Base-by-base conservation (phyloP, 2,329 filamentous ascomycete species). In the Colletotrichum magnum region DNA sequence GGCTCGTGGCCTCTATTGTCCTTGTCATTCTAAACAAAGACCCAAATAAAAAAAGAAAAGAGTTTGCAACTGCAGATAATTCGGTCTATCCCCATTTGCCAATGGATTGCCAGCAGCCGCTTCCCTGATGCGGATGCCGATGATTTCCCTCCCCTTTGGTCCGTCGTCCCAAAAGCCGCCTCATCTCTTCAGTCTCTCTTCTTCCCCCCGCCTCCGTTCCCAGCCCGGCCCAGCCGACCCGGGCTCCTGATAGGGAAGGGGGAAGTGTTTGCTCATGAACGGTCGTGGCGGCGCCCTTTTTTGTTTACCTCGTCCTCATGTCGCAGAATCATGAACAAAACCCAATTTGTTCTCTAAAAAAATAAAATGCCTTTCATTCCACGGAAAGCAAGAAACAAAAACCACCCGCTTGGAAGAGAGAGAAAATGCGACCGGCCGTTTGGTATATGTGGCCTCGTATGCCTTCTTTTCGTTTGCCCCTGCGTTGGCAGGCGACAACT, bases 401-500 rank as follows among this genome's bases (percentile, higher is more conserved):
- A 47, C 59, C 39, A 43, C 59, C 59, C 59, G 50, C 59, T 62
- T 61, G 26, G 45, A 48, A 32, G 32, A 59, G 57, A 59, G 48
- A 61, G 57, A 26, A 6, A 47, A 62, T 62, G 24, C 59, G 28
- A n/a, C 56, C 24, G 21, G 56, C 56, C 43, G n/a, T 18, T 58
- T 24, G 52, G n/a, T 28, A 39, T n/a, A 18, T 53, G 32, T 36
- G 32, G 32, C 50, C 32, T 61, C 50, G 50, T 52, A 28, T 52
- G 10, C 21, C 21, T 50, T 21, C 47, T 36, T 36, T 36, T 36
- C 32, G 32, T 36, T 36, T 36, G 32, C 7, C 32, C 7, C 32
- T 36, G 32, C 32, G 32, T 36, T 36, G 7, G 32, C 32, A 36
- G 32, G 21, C n/a, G 12, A 50, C 47, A n/a, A 50, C 10, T 87